Evolutionary conservation across 2,329 filamentous ascomycete species (phyloP), one percentile per base, ranked within the genome.

Genomic region (Neoarthrinium moseri): DNA sequence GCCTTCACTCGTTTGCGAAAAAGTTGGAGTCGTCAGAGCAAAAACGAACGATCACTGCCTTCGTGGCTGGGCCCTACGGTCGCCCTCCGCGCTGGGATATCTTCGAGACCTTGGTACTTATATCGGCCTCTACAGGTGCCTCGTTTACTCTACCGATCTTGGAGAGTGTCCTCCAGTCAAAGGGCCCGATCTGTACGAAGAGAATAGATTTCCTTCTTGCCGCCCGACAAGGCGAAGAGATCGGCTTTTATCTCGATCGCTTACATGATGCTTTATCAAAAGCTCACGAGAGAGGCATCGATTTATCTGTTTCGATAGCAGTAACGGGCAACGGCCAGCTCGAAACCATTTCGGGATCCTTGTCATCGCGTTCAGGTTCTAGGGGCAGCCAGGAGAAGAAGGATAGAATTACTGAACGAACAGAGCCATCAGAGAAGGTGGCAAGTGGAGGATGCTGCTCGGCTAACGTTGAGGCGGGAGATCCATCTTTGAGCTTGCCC

Each of bases 121-220:
- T 84, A 33, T 80, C 79, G 0, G 80, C 80, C 1, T 84, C 80
- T 1, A 84, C 81, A 0, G 81, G 81, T n/a, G 76, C 80, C 2
- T 83, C 80, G 4, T 84, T 80, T 45, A 80, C 77, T 2, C 61
- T 84, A 5, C 80, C 80, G 0, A 78, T 84, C 3, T 65, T 84
- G 1, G 80, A 84, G 52, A 74, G 71, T 49, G 66, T 81, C 2
- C 67, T 80, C 2, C 66, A 69, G 24, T 59, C 66, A 0, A 63
- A 63, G 8, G 52, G 47, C 2, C 63, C 63, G 3, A 70, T 68
- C 10, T 84, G 80, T 52, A 74, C 72, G 6, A 73, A 72, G 45
- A 64, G 77, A 20, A 66, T 83, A 7, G 73, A 81, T 18, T 74
- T 83, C 18, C 60, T 81, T 2, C 56, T 83, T 4, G 60, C 78